phyloP scores from a whole-genome alignment of 2,329 filamentous ascomycete species.

The Aspergillus carbonarius region DNA sequence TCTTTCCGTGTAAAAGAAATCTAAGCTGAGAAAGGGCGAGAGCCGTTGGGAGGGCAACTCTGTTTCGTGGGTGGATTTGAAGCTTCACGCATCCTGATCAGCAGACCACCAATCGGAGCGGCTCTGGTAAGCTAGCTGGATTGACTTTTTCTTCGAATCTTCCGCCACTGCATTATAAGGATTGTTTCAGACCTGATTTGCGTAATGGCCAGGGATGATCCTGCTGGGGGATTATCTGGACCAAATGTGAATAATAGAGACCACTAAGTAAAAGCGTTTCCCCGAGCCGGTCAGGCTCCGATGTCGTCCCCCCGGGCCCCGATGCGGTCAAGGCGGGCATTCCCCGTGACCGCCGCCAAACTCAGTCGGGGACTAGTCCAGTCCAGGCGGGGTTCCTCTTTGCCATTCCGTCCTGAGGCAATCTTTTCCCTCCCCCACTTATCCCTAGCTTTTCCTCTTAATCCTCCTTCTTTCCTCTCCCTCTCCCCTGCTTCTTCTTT shows the following conservation, averaged over 20 bases:
- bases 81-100: not conserved
- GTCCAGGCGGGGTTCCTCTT: not conserved
- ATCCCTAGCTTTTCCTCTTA: not conserved
- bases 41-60: not conserved
- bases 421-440: slow-evolving; percentile 12
- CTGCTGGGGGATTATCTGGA: not conserved
- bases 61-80: not conserved
- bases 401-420: slow-evolving; percentile 12
- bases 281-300: slow-evolving; percentile 13
- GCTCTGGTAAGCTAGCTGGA: not conserved
- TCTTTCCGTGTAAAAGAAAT: not conserved
- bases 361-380: not conserved
- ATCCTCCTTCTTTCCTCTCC: slow-evolving; percentile 11
- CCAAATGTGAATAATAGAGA: not conserved
- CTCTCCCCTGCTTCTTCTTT: slow-evolving; percentile 3
- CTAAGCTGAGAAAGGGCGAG: not conserved
- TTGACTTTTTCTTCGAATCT: not conserved
- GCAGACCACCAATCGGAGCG: not conserved
- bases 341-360: slow-evolving; percentile 1
- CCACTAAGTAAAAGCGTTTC: not conserved
- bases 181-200: not conserved
- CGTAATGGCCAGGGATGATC: not conserved
- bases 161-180: not conserved
- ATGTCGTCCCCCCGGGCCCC: slow-evolving; percentile 12
- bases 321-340: not conserved